Evolutionary conservation across 139 green algal genomes (phyloP), one percentile per base, ranked within the genome.

Genomic region (Raphidocelis subcapitata): DNA sequence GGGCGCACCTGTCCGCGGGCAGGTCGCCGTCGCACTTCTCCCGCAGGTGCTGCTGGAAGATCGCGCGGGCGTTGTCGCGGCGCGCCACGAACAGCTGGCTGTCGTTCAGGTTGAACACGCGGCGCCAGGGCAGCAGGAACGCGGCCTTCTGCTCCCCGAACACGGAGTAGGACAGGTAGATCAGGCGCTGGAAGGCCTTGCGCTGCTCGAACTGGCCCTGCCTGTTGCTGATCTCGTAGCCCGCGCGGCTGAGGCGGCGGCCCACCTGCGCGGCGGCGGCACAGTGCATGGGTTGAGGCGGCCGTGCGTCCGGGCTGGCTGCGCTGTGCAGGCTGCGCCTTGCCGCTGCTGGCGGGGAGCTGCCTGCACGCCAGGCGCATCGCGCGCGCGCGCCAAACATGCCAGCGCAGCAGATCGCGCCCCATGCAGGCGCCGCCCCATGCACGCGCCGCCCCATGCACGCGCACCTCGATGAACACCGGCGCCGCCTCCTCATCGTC

Each of bases 181-280:
- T 92, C 35, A 99, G 89, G 82, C 97, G 95, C 86, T 98, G 93
- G 81, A 99, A 98, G 49, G 88, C 86, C 81, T 89, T 91, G 56
- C 79, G 79, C 79, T 91, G 83, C 80, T 94, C 89, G 62, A 88
- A 81, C 72, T 91, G 81, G 31, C 75, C 72, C 15, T 76, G 51
- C 60, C 80, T 69, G 69, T 85, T 77, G 75, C 82, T 82, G 46
- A 12, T 49, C n/a, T 78, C 72, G 37, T 72, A 78, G 16, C 63
- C 63, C 24, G 62, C 62, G 72, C 72, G 72, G 28, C 37, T 65
- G 26, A 78, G 63, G 49, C 72, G 72, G 36, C 72, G 72, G 2
- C 70, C 70, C 5, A 77, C 70, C 52, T 31, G 10, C 16, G 23
- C 4, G 41, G 41, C 12, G 8, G 41, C 12, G 41, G 8, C 8